A percentile compares a stretch with the other conserved stretches of the same genome.
phyloP scores from a whole-genome alignment of 208 protist genomes.

The Leishmania gerbilli region DNA sequence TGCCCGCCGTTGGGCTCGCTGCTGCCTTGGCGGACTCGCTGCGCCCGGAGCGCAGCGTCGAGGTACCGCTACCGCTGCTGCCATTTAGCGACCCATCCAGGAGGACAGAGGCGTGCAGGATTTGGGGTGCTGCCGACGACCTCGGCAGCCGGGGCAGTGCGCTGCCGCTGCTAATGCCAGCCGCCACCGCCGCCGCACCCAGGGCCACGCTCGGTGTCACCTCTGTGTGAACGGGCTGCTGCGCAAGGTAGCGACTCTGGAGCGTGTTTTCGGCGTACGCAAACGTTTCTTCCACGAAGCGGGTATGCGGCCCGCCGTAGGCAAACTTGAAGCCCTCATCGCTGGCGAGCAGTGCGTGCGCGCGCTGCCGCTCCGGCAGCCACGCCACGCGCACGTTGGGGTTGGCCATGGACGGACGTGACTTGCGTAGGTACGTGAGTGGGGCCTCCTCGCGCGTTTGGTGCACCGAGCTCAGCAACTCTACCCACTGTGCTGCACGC shows the following conservation, averaged over 20 bases:
- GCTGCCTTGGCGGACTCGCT: constrained; percentile 13
- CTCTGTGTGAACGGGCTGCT: constrained; percentile 75
- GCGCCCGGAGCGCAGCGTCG: constrained; percentile 10
- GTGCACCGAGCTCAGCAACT: constrained; percentile 62
- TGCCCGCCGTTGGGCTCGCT: not conserved
- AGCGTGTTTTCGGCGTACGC: constrained; percentile 69
- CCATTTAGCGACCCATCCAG: constrained; percentile 21
- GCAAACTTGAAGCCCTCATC: constrained; percentile 79
- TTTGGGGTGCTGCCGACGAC: constrained; percentile 18
- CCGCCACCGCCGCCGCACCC: constrained; percentile 4
- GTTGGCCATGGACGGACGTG: constrained; percentile 66
- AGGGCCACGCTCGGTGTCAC: constrained; percentile 41
- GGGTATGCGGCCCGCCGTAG: constrained; percentile 46
- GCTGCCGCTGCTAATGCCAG: constrained; percentile 9
- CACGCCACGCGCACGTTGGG: constrained; percentile 81
- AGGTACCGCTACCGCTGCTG: not conserved
- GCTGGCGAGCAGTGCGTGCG: constrained; percentile 61
- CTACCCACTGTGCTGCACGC: constrained; percentile 73
- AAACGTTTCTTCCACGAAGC: constrained; percentile 84
- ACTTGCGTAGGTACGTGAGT: constrained; percentile 87
- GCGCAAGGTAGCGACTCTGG: constrained; percentile 67
- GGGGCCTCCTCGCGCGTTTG: constrained; percentile 65
- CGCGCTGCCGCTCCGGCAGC: constrained; percentile 50
- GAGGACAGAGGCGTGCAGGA: constrained; percentile 58
- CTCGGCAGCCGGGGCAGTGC: not conserved